These are phyloP conservation scores for Septoria petroselini DNA, from an alignment of 2,329 filamentous ascomycete species.

Conservation along the genomic window DNA sequence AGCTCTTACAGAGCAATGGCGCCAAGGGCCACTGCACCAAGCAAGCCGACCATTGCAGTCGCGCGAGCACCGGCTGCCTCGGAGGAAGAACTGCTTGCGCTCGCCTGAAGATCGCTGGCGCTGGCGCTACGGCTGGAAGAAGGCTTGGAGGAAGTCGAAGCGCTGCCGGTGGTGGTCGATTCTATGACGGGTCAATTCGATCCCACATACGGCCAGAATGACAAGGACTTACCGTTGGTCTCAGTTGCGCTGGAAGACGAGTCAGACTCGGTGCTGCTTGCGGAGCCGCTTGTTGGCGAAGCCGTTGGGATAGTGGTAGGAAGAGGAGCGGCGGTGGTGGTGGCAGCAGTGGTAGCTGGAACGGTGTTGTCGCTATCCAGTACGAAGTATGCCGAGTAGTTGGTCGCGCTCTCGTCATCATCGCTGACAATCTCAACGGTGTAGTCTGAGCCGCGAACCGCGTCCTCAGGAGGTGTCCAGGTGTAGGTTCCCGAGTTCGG, in stretches of 20 bases:
- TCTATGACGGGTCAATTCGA: not conserved
- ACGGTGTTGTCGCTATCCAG: slow-evolving; percentile 48
- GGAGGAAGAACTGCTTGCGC: slow-evolving; percentile 8
- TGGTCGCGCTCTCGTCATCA: slow-evolving; percentile 43
- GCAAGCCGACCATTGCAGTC: slow-evolving; percentile 28
- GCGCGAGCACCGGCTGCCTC: slow-evolving; percentile 25
- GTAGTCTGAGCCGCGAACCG: slow-evolving; percentile 49
- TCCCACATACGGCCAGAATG: too few relatives aligned
- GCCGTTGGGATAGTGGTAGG: slow-evolving; percentile 22
- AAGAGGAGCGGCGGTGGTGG: slow-evolving; percentile 22
- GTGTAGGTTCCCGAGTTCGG: slow-evolving; percentile 51
- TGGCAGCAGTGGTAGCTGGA: slow-evolving; percentile 34
- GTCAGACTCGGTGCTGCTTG: slow-evolving; percentile 1
- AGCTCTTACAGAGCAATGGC: slow-evolving; percentile 27
- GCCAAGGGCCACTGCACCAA: slow-evolving; percentile 32
- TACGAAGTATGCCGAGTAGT: slow-evolving; percentile 54
- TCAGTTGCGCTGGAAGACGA: slow-evolving; percentile 1
- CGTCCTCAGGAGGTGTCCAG: slow-evolving; percentile 45
- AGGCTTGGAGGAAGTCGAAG: slow-evolving; percentile 10
- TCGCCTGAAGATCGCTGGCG: slow-evolving; percentile 5
- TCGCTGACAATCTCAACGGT: slow-evolving; percentile 54
- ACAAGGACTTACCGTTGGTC: not conserved
- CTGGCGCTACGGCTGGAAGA: slow-evolving; percentile 11
- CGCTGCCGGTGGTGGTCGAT: too few relatives aligned
- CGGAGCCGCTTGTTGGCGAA: slow-evolving; percentile 20